Evolutionary conservation across 176 grass and related monocot species (phyloP), one percentile per base, ranked within the genome.

Genomic region (Musa itinerans): DNA sequence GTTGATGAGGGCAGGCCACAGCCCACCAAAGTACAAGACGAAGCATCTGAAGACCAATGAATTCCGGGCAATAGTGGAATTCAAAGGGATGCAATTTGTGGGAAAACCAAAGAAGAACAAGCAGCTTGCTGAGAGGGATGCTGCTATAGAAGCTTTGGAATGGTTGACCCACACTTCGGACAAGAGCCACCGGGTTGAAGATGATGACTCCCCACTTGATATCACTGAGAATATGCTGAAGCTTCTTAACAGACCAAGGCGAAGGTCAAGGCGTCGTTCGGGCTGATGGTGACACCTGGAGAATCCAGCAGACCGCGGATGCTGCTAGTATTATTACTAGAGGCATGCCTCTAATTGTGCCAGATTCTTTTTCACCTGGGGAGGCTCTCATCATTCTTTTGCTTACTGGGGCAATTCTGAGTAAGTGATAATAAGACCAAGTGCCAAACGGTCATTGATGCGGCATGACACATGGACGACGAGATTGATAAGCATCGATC

Each of bases 1-100:
- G 83, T 72, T 98, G 78, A 93, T 91, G 94, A 86, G 94, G 63
- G 94, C 90, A 25, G 90, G 90, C 15, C 88, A 93, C 82, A 85
- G 75, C 52, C 94, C 94, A 11, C 94, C 94, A 15, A 98, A 87
- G 82, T 98, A 98, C 84, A 98, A 91, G 89, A 87, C 78, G 11
- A 98, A 93, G 69, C 90, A 93, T 78, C 82, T 98, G 26, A 93
- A 98, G 70, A 98, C 94, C 70, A 98, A 98, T 51, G 94, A 98
- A 73, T 98, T 98, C 71, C 83, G 90, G 59, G 88, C 90, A 21
- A 81, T 93, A 63, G 94, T 98, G 86, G 94, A 98, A 72, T 98
- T 98, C 58, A 98, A 98, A 77, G 90, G 90, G 50, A 98, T 93
- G 94, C 94, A 98, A 72, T 93, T 93, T 20, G 84, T 93, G 3